These are phyloP conservation scores for Colletotrichum gigasporum DNA, from an alignment of 2,329 filamentous ascomycete species.

Conservation along the genomic window DNA sequence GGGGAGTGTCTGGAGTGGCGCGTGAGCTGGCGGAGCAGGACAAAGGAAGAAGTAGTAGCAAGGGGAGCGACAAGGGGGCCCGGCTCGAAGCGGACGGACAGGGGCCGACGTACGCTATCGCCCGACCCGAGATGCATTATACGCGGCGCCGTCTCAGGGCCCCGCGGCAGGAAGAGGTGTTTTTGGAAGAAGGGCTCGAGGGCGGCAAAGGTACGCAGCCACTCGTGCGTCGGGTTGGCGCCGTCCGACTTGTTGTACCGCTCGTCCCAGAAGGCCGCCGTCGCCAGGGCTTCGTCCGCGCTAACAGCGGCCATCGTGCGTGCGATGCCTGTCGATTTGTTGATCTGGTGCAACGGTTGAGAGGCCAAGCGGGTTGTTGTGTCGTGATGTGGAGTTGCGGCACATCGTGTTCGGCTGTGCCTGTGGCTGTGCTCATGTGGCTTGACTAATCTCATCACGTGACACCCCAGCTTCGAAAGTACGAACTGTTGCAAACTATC, in stretches of 20 bases:
- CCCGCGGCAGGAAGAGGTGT: constrained; percentile 48
- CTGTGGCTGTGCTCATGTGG: no score
- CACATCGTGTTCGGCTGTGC: no score
- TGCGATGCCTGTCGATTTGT: neutral
- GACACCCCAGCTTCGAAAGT: no score
- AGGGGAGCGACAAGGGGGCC: no score
- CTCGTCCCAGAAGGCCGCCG: constrained; percentile 60
- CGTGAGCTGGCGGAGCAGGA: no score
- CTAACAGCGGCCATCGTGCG: neutral
- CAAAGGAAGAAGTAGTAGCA: neutral
- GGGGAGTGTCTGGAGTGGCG: constrained; percentile 56
- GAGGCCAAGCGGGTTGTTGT: no score
- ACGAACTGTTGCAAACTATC: no score
- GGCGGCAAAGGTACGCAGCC: constrained; percentile 59
- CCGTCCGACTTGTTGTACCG: constrained; percentile 52
- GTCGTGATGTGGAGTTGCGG: no score
- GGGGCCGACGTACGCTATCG: constrained; percentile 63
- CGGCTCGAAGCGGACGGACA: no score
- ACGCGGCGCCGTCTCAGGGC: constrained; percentile 41
- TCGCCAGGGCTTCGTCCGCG: constrained; percentile 41
- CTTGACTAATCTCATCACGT: no score
- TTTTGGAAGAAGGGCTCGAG: constrained; percentile 57
- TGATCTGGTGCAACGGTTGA: neutral
- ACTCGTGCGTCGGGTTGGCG: constrained; percentile 58
- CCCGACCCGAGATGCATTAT: constrained; percentile 68